Evolutionary conservation across 768 basidiomycete species (phyloP).

Genomic region (Crucibulum laeve): DNA sequence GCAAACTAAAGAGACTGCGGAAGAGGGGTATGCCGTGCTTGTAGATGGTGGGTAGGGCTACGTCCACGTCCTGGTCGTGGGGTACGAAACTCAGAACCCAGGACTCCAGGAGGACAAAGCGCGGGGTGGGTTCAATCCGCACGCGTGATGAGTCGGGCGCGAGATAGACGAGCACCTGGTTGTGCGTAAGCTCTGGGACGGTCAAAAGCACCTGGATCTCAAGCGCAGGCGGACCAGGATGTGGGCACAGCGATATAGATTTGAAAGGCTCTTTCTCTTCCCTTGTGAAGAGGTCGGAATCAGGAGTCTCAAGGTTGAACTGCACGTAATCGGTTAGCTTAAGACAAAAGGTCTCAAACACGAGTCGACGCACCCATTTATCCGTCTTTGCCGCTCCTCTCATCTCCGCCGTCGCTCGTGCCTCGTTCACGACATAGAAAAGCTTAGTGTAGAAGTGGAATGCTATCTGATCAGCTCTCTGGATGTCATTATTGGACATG

Average conservation of each 20-base stretch:
- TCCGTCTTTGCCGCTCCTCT: conserved; percentile 50
- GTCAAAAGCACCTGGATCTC: conserved; percentile 68
- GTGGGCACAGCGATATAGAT: conserved; percentile 43
- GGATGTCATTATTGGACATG: conserved; percentile 38
- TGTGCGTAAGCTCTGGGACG: conserved; percentile 63
- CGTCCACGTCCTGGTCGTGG: conserved; percentile 28
- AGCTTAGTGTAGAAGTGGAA: conserved; percentile 83
- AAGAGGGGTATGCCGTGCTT: conserved; percentile 83
- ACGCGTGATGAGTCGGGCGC: conserved; percentile 55
- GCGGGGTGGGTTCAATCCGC: conserved; percentile 66
- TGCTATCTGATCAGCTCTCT: conserved; percentile 83
- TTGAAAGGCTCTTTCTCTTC: conserved; percentile 58
- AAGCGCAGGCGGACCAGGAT: conserved; percentile 39
- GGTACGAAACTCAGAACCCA: conserved; percentile 52
- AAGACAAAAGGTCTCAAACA: neutral
- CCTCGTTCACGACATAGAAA: conserved; percentile 68
- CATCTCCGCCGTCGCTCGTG: conserved; percentile 55
- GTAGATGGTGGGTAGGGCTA: conserved; percentile 74
- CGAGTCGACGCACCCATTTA: conserved; percentile 73
- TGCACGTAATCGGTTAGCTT: conserved; percentile 18
- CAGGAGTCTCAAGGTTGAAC: conserved; percentile 83
- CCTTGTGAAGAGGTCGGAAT: conserved; percentile 64
- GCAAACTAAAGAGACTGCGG: conserved; percentile 68
- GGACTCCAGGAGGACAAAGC: conserved; percentile 67
- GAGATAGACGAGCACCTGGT: conserved; percentile 69